Conservation (phyloP, 2,329 filamentous ascomycete species). For the Pezicula radicicola region DNA sequence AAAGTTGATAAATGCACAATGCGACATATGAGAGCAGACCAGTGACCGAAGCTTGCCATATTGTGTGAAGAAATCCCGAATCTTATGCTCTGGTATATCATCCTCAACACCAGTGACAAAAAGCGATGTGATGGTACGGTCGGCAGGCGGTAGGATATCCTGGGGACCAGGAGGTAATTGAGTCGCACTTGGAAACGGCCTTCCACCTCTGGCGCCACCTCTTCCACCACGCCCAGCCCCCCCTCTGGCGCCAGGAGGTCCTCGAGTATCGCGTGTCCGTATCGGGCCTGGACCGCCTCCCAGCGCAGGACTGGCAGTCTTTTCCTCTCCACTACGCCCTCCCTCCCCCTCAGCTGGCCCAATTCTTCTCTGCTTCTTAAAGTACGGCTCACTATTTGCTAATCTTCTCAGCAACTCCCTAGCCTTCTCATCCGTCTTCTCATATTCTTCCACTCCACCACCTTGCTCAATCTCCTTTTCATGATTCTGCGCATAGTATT, state of each 20-base stretch:
- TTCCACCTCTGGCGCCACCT: conserved; percentile 36
- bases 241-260: conserved; percentile 38
- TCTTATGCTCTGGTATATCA: conserved; percentile 86
- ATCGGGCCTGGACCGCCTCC: conserved; percentile 71
- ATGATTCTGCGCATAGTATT: conserved; percentile 97
- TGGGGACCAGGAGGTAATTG: conserved; percentile 77
- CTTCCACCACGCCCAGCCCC: conserved; percentile 33
- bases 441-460: conserved; percentile 82
- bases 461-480: conserved; percentile 95
- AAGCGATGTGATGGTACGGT: conserved; percentile 84
- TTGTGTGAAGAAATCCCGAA: conserved; percentile 85
- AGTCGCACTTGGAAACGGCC: conserved; percentile 66
- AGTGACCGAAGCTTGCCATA: conserved; percentile 90
- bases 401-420: conserved; percentile 80
- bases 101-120: conserved; percentile 96
- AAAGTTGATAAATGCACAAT: conserved; percentile 96
- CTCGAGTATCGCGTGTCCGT: conserved; percentile 65
- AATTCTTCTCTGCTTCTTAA: conserved; percentile 78
- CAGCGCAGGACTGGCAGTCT: conserved; percentile 34
- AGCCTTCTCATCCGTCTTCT: conserved; percentile 96
- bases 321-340: conserved; percentile 36
- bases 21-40: conserved; percentile 94
- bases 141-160: conserved; percentile 81
- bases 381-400: conserved; percentile 92
- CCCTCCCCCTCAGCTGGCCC: conserved; percentile 51